These are phyloP conservation scores for Penicillium hordei DNA, from an alignment of 2,329 filamentous ascomycete species.

Conservation along the genomic window DNA sequence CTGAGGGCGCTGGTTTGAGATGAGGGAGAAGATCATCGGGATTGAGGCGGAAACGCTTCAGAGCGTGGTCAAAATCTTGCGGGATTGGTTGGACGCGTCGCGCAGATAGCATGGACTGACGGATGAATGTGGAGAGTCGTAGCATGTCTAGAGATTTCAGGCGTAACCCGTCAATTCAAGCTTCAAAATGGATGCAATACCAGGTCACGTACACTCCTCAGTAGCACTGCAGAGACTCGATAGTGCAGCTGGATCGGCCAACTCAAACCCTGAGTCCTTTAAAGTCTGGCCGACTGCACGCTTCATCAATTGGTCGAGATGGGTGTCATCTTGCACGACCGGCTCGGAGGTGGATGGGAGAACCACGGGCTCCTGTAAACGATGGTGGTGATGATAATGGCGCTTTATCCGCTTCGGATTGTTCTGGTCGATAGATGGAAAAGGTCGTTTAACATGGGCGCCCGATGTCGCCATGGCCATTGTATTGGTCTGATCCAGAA, in stretches of 20 bases:
- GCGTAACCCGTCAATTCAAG: slow-evolving; percentile 23
- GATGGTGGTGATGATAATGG: slow-evolving; percentile 46
- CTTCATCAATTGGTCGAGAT: slow-evolving; percentile 56
- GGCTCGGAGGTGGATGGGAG: slow-evolving; percentile 34
- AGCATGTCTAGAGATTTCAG: slow-evolving; percentile 51
- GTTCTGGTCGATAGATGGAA: slow-evolving; percentile 25
- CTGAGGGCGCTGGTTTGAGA: slow-evolving; percentile 30
- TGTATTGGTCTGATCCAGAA: slow-evolving; percentile 9
- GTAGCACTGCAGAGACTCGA: slow-evolving; percentile 56
- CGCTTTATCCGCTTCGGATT: slow-evolving; percentile 38
- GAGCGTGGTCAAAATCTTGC: slow-evolving; percentile 57
- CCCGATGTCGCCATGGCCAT: slow-evolving; percentile 34
- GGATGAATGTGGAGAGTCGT: slow-evolving; percentile 54
- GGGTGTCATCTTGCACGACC: slow-evolving; percentile 51
- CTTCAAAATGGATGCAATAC: background rate
- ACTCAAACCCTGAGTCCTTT: slow-evolving; percentile 55
- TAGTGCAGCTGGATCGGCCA: slow-evolving; percentile 56
- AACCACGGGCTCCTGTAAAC: slow-evolving; percentile 37
- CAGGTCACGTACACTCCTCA: slow-evolving; percentile 57
- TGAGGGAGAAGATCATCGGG: slow-evolving; percentile 37
- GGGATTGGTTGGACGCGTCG: slow-evolving; percentile 58
- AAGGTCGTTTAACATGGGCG: slow-evolving; percentile 36
- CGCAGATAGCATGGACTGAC: slow-evolving; percentile 58
- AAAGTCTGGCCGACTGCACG: slow-evolving; percentile 56
- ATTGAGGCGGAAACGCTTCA: slow-evolving; percentile 32